These are phyloP conservation scores for Exophiala spinifera DNA, from an alignment of 2,329 filamentous ascomycete genomes.

Conservation along the genomic window DNA sequence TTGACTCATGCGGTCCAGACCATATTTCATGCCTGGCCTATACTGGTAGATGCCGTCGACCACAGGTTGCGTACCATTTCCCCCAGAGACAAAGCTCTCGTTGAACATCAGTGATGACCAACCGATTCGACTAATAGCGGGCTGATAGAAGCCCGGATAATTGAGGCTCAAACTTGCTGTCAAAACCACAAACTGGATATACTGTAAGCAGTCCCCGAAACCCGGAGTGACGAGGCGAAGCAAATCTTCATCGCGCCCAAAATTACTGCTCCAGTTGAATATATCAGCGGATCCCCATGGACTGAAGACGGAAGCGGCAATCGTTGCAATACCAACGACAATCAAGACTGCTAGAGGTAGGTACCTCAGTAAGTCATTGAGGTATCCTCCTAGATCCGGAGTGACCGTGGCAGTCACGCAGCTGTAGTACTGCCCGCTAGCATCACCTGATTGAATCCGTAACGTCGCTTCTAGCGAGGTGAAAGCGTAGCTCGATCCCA, in stretches of 20 bases:
- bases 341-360: slow-evolving; percentile 75
- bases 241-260: slow-evolving; percentile 87
- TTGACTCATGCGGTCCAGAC: slow-evolving; percentile 74
- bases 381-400: slow-evolving; percentile 68
- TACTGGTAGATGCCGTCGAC: slow-evolving; percentile 75
- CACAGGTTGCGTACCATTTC: slow-evolving; percentile 63
- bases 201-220: slow-evolving; percentile 94
- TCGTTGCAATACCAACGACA: slow-evolving; percentile 75
- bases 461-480: slow-evolving; percentile 74
- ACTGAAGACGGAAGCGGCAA: slow-evolving; percentile 81
- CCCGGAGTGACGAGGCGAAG: slow-evolving; percentile 90
- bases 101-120: slow-evolving; percentile 96
- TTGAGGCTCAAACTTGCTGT: slow-evolving; percentile 82
- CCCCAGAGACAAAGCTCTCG: slow-evolving; percentile 74
- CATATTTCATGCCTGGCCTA: slow-evolving; percentile 70
- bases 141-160: slow-evolving; percentile 94
- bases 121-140: slow-evolving; percentile 77
- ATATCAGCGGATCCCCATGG: slow-evolving; percentile 90
- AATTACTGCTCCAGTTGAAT: slow-evolving; percentile 97
- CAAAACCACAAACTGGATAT: slow-evolving; percentile 87
- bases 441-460: slow-evolving; percentile 71
- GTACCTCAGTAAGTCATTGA: slow-evolving; percentile 69
- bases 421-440: slow-evolving; percentile 60
- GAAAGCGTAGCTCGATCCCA: slow-evolving; percentile 82
- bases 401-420: slow-evolving; percentile 83